These are phyloP conservation scores for Beauveria medogensis DNA, from an alignment of 2,329 filamentous ascomycete genomes.

Conservation along the genomic window DNA sequence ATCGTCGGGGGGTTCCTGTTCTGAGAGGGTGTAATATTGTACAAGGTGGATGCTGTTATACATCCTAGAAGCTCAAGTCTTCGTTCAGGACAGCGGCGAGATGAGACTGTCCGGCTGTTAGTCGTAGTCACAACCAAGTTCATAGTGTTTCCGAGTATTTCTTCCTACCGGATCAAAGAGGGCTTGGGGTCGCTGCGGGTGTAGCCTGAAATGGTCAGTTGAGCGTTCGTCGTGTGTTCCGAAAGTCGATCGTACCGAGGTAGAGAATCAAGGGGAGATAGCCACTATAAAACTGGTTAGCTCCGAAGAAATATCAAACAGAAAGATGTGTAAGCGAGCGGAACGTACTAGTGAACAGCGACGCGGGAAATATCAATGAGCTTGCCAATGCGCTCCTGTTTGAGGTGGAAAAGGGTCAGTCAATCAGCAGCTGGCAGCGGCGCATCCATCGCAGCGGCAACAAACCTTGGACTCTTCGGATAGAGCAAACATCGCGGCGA, in stretches of 20 bases:
- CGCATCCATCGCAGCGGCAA: not conserved
- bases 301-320: not conserved
- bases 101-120: conserved; percentile 39
- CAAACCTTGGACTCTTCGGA: conserved; percentile 95
- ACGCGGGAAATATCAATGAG: conserved; percentile 91
- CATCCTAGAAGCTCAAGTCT: not conserved
- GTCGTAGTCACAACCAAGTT: conserved; percentile 16
- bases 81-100: conserved; percentile 52
- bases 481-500: conserved; percentile 52
- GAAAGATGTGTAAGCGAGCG: not conserved
- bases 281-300: conserved; percentile 54
- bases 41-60: not conserved
- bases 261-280: conserved; percentile 96
- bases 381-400: conserved; percentile 91
- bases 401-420: conserved; percentile 9
- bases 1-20: not conserved
- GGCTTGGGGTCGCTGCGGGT: conserved; percentile 89
- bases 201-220: conserved; percentile 56
- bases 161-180: conserved; percentile 50
- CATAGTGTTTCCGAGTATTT: too few relatives aligned
- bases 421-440: not conserved
- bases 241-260: conserved; percentile 55
- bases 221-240: not conserved
- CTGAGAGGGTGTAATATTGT: not conserved
- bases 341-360: conserved; percentile 84